Conservation (phyloP, 441 rosid genomes). For the Populus hybrid region DNA sequence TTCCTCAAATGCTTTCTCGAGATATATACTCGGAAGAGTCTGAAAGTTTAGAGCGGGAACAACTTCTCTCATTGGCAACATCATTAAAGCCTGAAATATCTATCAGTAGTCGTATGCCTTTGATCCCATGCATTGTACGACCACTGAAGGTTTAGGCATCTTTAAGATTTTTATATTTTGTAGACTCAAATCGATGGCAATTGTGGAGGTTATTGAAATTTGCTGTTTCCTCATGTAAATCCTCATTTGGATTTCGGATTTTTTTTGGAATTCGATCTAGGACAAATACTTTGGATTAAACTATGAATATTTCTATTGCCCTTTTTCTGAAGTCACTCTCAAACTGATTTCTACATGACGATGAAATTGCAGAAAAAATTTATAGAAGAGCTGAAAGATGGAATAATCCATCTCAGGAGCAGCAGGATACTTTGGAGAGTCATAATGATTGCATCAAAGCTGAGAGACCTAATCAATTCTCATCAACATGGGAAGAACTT, state of each 20-base stretch:
- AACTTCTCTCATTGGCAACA: not conserved
- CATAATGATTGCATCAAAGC: not conserved
- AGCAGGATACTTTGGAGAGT: slow-evolving; percentile 1
- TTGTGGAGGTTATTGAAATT: not conserved
- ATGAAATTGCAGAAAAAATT: slow-evolving; percentile 21
- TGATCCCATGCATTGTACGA: not conserved
- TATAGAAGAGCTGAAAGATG: slow-evolving; percentile 16
- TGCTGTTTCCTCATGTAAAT: not conserved
- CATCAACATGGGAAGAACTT: slow-evolving; percentile 26
- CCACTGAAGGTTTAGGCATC: not conserved
- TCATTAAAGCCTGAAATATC: not conserved
- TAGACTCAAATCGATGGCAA: not conserved
- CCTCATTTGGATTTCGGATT: not conserved
- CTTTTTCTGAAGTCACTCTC: not conserved
- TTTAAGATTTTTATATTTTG: not conserved
- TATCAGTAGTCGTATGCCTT: not conserved
- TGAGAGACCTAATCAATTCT: slow-evolving; percentile 18
- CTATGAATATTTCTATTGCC: not conserved
- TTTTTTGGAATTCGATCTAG: not conserved
- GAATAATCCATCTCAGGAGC: slow-evolving; percentile 26
- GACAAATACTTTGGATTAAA: not conserved
- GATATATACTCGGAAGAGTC: not conserved
- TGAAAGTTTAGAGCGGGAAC: not conserved
- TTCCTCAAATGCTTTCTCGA: not conserved
- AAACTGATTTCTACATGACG: not conserved